Conservation (phyloP, 441 rosid species). For the Viola pubescens region DNA sequence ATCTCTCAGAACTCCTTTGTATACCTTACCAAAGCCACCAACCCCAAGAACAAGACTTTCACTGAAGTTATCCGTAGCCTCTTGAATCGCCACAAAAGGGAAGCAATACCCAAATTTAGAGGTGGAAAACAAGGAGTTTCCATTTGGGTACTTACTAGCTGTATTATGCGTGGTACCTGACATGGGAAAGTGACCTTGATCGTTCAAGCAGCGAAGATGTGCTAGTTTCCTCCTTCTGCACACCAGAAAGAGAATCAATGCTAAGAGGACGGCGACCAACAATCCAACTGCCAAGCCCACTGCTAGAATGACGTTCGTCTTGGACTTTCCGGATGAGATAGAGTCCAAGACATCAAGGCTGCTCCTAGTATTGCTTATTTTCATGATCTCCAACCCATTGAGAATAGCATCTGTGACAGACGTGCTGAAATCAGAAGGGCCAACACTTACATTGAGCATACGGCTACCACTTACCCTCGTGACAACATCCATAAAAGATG, state of each 20-base stretch:
- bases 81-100: constrained; percentile 54
- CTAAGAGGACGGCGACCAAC: constrained; percentile 25
- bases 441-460: constrained; percentile 47
- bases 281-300: constrained; percentile 39
- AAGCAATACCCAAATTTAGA: constrained; percentile 55
- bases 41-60: constrained; percentile 59
- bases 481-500: constrained; percentile 56
- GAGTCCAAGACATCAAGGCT: constrained; percentile 50
- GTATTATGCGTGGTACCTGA: constrained; percentile 5
- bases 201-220: constrained; percentile 26
- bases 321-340: constrained; percentile 20
- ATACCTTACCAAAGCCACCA: constrained; percentile 90
- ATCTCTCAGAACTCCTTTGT: constrained; percentile 58
- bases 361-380: constrained; percentile 49
- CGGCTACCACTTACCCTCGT: constrained; percentile 22
- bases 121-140: constrained; percentile 36
- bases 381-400: constrained; percentile 79
- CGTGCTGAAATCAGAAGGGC: constrained; percentile 30
- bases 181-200: constrained; percentile 24
- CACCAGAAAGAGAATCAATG: constrained; percentile 26
- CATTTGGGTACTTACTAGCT: constrained; percentile 15
- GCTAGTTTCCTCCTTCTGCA: constrained; percentile 35
- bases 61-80: constrained; percentile 60
- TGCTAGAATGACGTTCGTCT: constrained; percentile 25
- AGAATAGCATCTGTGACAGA: constrained; percentile 45